Base-by-base conservation (phyloP, 2,329 filamentous ascomycete genomes). In the Colletotrichum sojae region DNA sequence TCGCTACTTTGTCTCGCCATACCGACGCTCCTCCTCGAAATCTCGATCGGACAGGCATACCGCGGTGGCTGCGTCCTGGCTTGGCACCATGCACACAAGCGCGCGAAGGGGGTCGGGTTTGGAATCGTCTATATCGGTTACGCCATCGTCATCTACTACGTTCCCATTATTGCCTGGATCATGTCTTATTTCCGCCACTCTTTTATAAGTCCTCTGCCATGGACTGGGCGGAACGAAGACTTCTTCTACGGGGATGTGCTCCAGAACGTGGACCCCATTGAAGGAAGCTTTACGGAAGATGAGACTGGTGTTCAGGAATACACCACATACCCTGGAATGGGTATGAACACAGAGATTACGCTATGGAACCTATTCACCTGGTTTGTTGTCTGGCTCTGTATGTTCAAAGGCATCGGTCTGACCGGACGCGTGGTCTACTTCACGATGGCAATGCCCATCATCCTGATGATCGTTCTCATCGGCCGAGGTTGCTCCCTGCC, bases 21-120 rank as follows among this genome's bases (percentile, higher is more conserved):
- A 18, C 86, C 86, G 0, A 80, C 84, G 0, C 79, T 88, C 10
- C 80, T 86, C 5, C 81, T 88, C 25, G 85, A 89, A 70, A 85
- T 88, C 57, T 91, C 90, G 43, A 92, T 92, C 40, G 93, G 93
- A 56, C 92, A 88, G 67, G 85, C 85, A 1, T 87, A 88, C 71
- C 84, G 86, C 3, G 84, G 84, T 27, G 85, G 85, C 13, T 82
- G 80, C 1, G 82, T 86, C 16, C 81, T 86, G 36, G 84, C 86
- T 0, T 87, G 79, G 73, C 82, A 84, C 72, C 85, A 84, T 40
- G 78, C 86, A 63, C 83, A 86, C 72, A 73, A 77, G 20, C 79
- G 85, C 5, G 75, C 87, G 5, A 86, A 84, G 72, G 86, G 86
- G 2, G 82, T 86, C 1, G 86, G 86, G 0, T 74, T 88, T 36